Conservation (phyloP, 768 basidiomycete species). For the Russula virescens region DNA sequence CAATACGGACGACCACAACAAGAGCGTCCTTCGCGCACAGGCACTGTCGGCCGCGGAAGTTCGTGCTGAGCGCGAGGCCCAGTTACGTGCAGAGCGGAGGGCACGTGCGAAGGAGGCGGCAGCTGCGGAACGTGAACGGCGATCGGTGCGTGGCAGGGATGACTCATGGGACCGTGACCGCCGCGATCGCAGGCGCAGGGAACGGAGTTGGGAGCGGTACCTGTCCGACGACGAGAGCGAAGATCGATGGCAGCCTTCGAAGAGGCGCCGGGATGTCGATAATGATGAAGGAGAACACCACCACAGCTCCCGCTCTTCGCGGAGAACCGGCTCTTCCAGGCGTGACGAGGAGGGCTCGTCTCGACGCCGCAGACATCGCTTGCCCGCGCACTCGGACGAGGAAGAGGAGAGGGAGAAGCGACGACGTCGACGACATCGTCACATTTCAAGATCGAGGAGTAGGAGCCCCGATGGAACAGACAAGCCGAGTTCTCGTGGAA, state of each 20-base stretch:
- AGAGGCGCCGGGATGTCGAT: constrained; percentile 37
- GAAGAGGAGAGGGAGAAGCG: constrained; percentile 16
- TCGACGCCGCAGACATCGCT: constrained; percentile 26
- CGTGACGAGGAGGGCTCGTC: constrained; percentile 23
- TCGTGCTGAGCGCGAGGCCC: constrained; percentile 62
- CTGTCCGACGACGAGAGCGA: constrained; percentile 36
- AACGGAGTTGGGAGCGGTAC: constrained; percentile 47
- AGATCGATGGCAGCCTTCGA: constrained; percentile 30
- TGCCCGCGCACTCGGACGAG: constrained; percentile 25
- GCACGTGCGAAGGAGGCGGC: constrained; percentile 72
- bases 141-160: constrained; percentile 36
- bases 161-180: constrained; percentile 43
- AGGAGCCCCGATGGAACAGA: neutral
- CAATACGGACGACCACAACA: constrained; percentile 94
- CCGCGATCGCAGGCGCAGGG: constrained; percentile 42
- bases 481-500: neutral
- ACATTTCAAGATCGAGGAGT: constrained; percentile 13
- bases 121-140: constrained; percentile 54
- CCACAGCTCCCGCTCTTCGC: constrained; percentile 31
- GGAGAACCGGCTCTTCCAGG: constrained; percentile 16
- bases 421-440: neutral
- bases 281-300: constrained; percentile 31
- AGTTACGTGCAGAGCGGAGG: constrained; percentile 54
- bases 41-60: constrained; percentile 66
- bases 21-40: constrained; percentile 70